A percentile compares a stretch with the other conserved stretches of the same genome.
These are phyloP conservation scores for Hypoxylon sp. DNA, from an alignment of 2,329 filamentous ascomycete genomes.

Conservation along the genomic window DNA sequence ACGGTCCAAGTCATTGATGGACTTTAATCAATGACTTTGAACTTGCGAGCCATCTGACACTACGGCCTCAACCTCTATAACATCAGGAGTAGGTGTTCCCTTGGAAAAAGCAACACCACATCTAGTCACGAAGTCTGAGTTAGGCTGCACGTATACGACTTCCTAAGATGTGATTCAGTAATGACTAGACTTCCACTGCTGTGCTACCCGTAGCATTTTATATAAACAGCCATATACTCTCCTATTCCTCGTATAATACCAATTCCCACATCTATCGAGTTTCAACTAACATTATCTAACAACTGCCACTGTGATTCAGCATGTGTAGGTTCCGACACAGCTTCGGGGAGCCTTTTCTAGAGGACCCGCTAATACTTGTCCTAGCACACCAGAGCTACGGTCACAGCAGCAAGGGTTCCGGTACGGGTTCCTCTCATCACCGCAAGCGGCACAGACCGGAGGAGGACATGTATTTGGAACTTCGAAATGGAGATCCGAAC, in stretches of 20 bases:
- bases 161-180: neutral
- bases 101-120: neutral
- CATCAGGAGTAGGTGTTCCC: neutral
- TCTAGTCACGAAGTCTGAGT: neutral
- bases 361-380: neutral
- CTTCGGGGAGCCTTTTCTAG: neutral
- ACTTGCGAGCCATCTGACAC: neutral
- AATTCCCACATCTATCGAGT: neutral
- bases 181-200: neutral
- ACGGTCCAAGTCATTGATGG: neutral
- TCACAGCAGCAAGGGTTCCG: neutral
- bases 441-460: neutral
- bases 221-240: neutral
- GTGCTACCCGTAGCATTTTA: neutral
- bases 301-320: neutral
- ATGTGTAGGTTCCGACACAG: neutral
- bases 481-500: neutral
- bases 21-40: neutral
- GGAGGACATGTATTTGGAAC: conserved; percentile 9
- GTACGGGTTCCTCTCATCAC: neutral
- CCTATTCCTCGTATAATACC: neutral
- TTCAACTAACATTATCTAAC: neutral
- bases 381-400: neutral
- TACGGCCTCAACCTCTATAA: neutral
- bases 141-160: neutral